Evolutionary conservation across 176 grass and related monocot genomes (phyloP).

Genomic region (Rhipidocladum racemiflorum): DNA sequence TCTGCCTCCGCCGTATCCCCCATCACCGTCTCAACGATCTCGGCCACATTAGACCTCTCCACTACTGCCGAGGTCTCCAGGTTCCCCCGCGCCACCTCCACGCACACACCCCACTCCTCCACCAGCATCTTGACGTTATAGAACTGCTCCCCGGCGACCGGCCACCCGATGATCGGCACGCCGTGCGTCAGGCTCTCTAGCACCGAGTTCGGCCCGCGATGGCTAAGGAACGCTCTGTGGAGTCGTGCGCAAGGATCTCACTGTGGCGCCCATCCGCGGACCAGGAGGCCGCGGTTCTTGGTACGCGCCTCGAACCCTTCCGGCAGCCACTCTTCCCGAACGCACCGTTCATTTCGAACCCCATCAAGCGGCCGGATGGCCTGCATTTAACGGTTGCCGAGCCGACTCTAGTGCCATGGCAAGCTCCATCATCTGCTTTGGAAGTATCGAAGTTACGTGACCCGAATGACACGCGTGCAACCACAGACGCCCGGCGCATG

Average conservation of each 20-base stretch:
- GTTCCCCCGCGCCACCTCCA: constrained; percentile 28
- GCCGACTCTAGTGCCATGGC: constrained; percentile 10
- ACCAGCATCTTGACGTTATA: constrained; percentile 27
- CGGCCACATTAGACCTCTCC: not conserved
- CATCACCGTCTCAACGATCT: constrained; percentile 4
- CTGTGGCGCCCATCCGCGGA: constrained; percentile 38
- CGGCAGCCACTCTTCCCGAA: constrained; percentile 40
- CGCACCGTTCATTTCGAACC: not conserved
- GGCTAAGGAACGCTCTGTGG: constrained; percentile 46
- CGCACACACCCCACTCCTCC: constrained; percentile 31
- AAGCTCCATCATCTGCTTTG: constrained; percentile 16
- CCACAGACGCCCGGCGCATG: constrained; percentile 18
- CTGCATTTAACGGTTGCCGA: constrained; percentile 18
- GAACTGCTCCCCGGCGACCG: constrained; percentile 29
- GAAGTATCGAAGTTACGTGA: constrained; percentile 12
- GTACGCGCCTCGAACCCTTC: constrained; percentile 34
- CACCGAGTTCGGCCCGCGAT: constrained; percentile 42
- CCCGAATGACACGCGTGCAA: constrained; percentile 34
- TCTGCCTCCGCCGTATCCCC: not conserved
- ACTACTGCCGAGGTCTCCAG: not conserved
- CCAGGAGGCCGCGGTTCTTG: not conserved
- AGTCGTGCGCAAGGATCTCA: constrained; percentile 32
- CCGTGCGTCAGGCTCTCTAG: constrained; percentile 37
- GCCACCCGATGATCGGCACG: constrained; percentile 41
- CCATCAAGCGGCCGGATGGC: constrained; percentile 15